These are phyloP conservation scores for Davidsoniella neocaledoniae DNA, from an alignment of 2,329 filamentous ascomycete species.

Conservation along the genomic window DNA sequence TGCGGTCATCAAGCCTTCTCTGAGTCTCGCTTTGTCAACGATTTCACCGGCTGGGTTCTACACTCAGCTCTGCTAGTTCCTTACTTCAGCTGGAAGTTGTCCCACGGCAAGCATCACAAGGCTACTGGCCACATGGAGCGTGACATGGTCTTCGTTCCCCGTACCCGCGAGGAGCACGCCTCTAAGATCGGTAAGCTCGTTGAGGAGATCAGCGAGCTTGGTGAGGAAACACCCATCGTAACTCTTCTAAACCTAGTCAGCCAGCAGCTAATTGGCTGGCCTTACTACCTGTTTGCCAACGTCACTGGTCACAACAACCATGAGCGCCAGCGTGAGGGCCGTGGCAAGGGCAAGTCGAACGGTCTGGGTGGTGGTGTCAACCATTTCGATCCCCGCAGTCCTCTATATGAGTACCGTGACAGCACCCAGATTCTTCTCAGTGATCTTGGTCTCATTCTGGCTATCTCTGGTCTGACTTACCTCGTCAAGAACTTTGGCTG, in stretches of 20 bases:
- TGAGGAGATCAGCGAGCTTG: conserved; percentile 75
- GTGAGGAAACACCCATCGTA: conserved; percentile 83
- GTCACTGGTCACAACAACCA: conserved; percentile 95
- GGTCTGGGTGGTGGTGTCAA: conserved; percentile 69
- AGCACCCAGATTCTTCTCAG: conserved; percentile 73
- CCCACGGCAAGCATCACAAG: conserved; percentile 99
- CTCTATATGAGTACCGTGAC: conserved; percentile 82
- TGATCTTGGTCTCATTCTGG: conserved; percentile 62
- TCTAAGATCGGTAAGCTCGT: conserved; percentile 53
- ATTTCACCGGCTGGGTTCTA: conserved; percentile 78
- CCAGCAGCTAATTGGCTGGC: conserved; percentile 90
- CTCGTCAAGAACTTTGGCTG: conserved; percentile 68
- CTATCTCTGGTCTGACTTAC: conserved; percentile 42
- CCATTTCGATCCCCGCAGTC: conserved; percentile 81
- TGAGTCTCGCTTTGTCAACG: conserved; percentile 75
- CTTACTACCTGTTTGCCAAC: conserved; percentile 77
- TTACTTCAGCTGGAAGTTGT: conserved; percentile 99
- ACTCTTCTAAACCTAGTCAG: conserved; percentile 57
- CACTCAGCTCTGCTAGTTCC: conserved; percentile 83
- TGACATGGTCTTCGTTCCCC: conserved; percentile 98
- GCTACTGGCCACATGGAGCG: conserved; percentile 92
- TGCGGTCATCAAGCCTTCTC: conserved; percentile 97
- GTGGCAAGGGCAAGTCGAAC: conserved; percentile 83
- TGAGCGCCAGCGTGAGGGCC: conserved; percentile 77
- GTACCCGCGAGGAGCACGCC: conserved; percentile 70